A percentile compares a stretch with the other conserved stretches of the same genome.
phyloP scores from a whole-genome alignment of 805 yeast species.

The Maudiozyma saulgeensis region DNA sequence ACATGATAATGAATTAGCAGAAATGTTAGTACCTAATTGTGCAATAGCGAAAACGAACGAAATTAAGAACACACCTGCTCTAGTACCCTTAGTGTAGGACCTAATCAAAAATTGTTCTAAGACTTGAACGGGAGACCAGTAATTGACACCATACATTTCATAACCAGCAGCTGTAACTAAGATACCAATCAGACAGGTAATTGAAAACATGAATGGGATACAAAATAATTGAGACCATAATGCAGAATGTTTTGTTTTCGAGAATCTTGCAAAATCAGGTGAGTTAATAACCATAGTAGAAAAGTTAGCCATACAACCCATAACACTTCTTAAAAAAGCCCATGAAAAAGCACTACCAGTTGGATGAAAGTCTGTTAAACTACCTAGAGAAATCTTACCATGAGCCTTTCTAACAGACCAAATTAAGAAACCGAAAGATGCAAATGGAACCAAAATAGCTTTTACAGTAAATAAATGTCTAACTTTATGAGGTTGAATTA shows the following conservation, averaged over 20 bases:
- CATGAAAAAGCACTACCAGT: slow-evolving; percentile 34
- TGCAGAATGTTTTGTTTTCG: slow-evolving; percentile 39
- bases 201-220: slow-evolving; percentile 60
- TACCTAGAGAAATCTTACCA: slow-evolving; percentile 36
- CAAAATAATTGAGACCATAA: slow-evolving; percentile 45
- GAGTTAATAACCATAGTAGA: slow-evolving; percentile 74
- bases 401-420: slow-evolving; percentile 79
- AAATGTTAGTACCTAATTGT: slow-evolving; percentile 69
- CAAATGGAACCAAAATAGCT: slow-evolving; percentile 69
- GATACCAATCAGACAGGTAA: slow-evolving; percentile 72
- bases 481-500: slow-evolving; percentile 72
- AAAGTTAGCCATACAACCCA: slow-evolving; percentile 71
- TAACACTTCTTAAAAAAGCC: slow-evolving; percentile 63
- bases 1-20: slow-evolving; percentile 64
- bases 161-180: slow-evolving; percentile 63
- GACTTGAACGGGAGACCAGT: slow-evolving; percentile 48
- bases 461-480: slow-evolving; percentile 79
- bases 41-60: slow-evolving; percentile 66
- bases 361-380: slow-evolving; percentile 15
- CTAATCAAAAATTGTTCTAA: slow-evolving; percentile 36
- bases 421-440: slow-evolving; percentile 71
- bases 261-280: slow-evolving; percentile 74
- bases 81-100: slow-evolving; percentile 37
- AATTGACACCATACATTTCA: slow-evolving; percentile 31
- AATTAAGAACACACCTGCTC: slow-evolving; percentile 71